Base-by-base conservation (phyloP, 2,329 filamentous ascomycete genomes). In the Aspergillaceae sp. region DNA sequence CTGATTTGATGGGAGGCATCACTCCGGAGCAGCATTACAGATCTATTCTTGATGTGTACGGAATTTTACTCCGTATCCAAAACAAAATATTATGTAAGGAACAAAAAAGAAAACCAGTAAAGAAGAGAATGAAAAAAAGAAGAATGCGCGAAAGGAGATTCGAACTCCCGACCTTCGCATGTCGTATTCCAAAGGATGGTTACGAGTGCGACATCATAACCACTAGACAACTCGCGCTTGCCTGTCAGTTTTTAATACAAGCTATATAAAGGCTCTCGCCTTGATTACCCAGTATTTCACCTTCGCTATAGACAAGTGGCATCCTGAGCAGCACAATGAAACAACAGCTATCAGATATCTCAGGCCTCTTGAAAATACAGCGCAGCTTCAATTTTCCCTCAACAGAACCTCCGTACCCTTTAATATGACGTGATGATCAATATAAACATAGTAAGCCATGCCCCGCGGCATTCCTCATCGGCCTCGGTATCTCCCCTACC, bases 131-230 rank as follows among this genome's bases (percentile, higher is more conserved):
- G 8, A 26, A 41, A 30, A 6, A 30, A 41, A 6, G n/a, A 32
- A n/a, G 26, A 29, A 41, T 29, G 40, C 40, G 40, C 40, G 40
- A 41, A 41, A 30, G 40, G 40, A 41, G 40, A 41, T 41, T 41
- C 40, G 40, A 41, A 41, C 40, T 41, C 40, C 40, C 40, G 40
- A 41, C 40, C 40, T 41, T 30, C 40, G 40, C 40, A 41, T 41
- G 9, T 41, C 40, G 36, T 38, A 38, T 27, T 28, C 36, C 36
- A 38, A 38, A 38, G 36, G 36, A 38, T 28, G 36, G 36, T 41
- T 41, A 41, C 40, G 40, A 41, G 40, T 41, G 40, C 40, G 40
- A 41, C 40, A 30, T 41, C 40, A 41, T 41, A 41, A 41, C 40
- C 29, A 30, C 28, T 32, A 44, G 36, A 28, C 29, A 11, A 27